These are phyloP conservation scores for Globisporangium solare DNA, from an alignment of 352 stramenopile species.

Conservation along the genomic window DNA sequence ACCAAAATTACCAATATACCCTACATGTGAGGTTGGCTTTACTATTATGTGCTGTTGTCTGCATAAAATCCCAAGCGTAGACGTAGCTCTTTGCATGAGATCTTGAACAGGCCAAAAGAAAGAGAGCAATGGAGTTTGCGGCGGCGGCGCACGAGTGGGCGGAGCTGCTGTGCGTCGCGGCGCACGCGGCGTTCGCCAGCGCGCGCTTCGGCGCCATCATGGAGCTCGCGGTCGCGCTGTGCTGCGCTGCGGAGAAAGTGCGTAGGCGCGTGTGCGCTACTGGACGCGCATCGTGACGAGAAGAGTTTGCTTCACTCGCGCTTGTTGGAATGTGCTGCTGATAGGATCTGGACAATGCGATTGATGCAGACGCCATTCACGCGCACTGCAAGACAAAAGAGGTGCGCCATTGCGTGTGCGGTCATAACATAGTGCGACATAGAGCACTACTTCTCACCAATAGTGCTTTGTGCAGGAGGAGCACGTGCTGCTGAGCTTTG, in stretches of 20 bases:
- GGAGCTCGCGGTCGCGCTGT: conserved; percentile 30
- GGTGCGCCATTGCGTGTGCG: background rate
- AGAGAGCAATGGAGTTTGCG: conserved; percentile 19
- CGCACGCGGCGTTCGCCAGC: conserved; percentile 20
- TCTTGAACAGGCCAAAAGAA: background rate
- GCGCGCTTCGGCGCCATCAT: conserved; percentile 23
- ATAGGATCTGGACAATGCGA: conserved; percentile 6
- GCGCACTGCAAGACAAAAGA: conserved; percentile 11
- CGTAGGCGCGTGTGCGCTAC: background rate
- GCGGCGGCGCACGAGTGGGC: conserved; percentile 34
- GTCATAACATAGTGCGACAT: too few species aligned
- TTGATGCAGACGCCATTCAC: conserved; percentile 8
- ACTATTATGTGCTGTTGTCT: too few species aligned
- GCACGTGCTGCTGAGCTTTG: conserved; percentile 31
- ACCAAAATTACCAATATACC: background rate
- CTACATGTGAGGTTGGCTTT: too few species aligned
- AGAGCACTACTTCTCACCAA: background rate
- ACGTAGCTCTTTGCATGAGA: background rate
- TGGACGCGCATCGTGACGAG: too few species aligned
- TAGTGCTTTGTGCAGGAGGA: conserved; percentile 25
- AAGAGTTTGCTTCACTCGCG: background rate
- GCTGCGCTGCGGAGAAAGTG: conserved; percentile 14
- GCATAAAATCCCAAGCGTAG: too few species aligned
- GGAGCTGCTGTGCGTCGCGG: conserved; percentile 26
- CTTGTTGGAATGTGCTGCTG: background rate